Percentiles rank a stretch among this genome's conserved stretches.
These are phyloP conservation scores for Chaetomium strumarium DNA, from an alignment of 2,329 filamentous ascomycete genomes.

Conservation along the genomic window DNA sequence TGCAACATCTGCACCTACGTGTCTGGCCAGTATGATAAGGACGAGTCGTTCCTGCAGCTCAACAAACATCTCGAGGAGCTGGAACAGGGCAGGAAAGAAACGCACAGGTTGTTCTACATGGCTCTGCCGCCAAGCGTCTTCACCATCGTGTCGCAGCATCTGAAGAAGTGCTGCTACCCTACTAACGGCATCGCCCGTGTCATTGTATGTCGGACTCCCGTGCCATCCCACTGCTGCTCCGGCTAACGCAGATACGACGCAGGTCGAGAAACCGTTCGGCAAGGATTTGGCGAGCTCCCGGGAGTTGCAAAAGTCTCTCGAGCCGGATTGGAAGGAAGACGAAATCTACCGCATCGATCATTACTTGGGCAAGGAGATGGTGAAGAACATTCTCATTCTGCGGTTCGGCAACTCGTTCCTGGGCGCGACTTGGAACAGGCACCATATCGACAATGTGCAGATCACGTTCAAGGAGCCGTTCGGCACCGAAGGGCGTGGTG, in stretches of 20 bases:
- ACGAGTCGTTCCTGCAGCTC: conserved; percentile 84
- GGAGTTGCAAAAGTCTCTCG: conserved; percentile 88
- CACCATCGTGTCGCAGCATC: conserved; percentile 92
- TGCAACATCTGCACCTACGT: conserved; percentile 84
- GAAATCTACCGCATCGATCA: conserved; percentile 99
- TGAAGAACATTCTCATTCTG: conserved; percentile 98
- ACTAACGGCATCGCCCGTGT: conserved; percentile 84
- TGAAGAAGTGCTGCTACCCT: conserved; percentile 97
- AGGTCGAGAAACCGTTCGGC: conserved; percentile 99
- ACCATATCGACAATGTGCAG: conserved; percentile 99
- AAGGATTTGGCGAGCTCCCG: conserved; percentile 94
- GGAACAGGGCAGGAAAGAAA: conserved; percentile 75
- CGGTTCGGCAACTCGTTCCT: conserved; percentile 99
- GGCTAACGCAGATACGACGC: conserved; percentile 29
- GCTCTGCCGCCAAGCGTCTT: conserved; percentile 96
- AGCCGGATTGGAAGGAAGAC: conserved; percentile 97
- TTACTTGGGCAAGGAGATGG: conserved; percentile 99
- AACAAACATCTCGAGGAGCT: conserved; percentile 80
- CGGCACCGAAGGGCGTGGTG: conserved; percentile 93
- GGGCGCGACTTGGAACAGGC: conserved; percentile 96
- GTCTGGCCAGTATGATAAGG: conserved; percentile 95
- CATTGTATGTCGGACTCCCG: conserved; percentile 57
- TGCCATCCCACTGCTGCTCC: not conserved
- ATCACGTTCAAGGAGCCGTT: conserved; percentile 99
- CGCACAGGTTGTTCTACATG: conserved; percentile 98